phyloP scores from a whole-genome alignment of 2,329 filamentous ascomycete species.

The Neonectria punicea region DNA sequence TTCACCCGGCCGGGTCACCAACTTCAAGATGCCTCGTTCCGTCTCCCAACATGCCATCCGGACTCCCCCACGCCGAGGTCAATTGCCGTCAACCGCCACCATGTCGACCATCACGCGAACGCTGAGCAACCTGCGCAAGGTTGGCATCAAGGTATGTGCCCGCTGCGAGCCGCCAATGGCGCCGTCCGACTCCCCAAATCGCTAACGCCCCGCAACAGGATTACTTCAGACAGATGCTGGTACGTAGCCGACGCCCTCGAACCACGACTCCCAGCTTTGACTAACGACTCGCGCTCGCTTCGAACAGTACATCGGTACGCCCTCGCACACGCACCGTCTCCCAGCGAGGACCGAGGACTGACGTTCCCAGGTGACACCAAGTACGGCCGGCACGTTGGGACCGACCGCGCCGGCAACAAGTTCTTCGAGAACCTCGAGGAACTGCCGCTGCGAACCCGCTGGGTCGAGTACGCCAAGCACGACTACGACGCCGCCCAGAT shows the following conservation, averaged over 20 bases:
- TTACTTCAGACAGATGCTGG: slow-evolving; percentile 91
- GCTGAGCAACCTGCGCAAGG: slow-evolving; percentile 84
- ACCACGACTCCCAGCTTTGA: slow-evolving; percentile 37
- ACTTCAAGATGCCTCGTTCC: slow-evolving; percentile 36
- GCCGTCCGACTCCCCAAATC: slow-evolving; percentile 8
- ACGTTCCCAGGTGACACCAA: slow-evolving; percentile 88
- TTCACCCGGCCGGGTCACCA: slow-evolving; percentile 43
- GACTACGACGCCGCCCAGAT: slow-evolving; percentile 87
- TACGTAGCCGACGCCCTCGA: slow-evolving; percentile 62
- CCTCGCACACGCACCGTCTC: rapidly evolving
- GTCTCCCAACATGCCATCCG: slow-evolving; percentile 25
- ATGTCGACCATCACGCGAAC: slow-evolving; percentile 96
- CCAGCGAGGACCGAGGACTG: slow-evolving; percentile 25
- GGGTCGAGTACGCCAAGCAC: slow-evolving; percentile 94
- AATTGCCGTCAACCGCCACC: slow-evolving; percentile 52
- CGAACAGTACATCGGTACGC: slow-evolving; percentile 66
- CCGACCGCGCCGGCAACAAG: slow-evolving; percentile 95
- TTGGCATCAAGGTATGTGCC: slow-evolving; percentile 81
- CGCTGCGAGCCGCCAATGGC: slow-evolving; percentile 1
- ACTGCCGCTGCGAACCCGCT: slow-evolving; percentile 92
- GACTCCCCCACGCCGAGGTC: slow-evolving; percentile 30
- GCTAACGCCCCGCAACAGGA: slow-evolving; percentile 66
- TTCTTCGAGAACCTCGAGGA: slow-evolving; percentile 97
- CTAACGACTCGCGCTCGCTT: slow-evolving; percentile 34
- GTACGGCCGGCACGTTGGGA: slow-evolving; percentile 84